These are phyloP conservation scores for Pyrenophora teres DNA, from an alignment of 2,329 filamentous ascomycete genomes.

Conservation along the genomic window DNA sequence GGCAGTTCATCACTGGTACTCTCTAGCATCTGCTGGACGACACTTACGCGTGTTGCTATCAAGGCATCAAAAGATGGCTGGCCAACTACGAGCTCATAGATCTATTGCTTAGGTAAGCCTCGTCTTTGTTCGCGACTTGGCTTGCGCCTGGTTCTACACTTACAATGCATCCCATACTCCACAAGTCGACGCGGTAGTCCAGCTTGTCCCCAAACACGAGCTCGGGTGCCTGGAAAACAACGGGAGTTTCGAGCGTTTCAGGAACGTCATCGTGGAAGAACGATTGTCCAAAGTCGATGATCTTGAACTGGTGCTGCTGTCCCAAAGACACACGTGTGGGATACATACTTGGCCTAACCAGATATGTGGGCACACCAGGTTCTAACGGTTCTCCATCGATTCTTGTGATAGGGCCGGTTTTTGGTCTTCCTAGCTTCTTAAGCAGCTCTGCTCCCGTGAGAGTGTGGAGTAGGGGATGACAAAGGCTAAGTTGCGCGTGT, in stretches of 20 bases:
- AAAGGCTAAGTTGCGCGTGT: slow-evolving; percentile 34
- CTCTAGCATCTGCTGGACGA: slow-evolving; percentile 47
- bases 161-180: slow-evolving; percentile 48
- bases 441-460: slow-evolving; percentile 25
- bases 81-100: slow-evolving; percentile 48
- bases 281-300: slow-evolving; percentile 48
- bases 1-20: slow-evolving; percentile 43
- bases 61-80: slow-evolving; percentile 48
- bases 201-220: slow-evolving; percentile 45
- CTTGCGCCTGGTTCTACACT: slow-evolving; percentile 11
- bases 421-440: slow-evolving; percentile 21
- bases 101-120: too few species aligned
- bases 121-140: too few species aligned
- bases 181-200: slow-evolving; percentile 47
- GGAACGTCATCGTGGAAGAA: slow-evolving; percentile 33
- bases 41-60: slow-evolving; percentile 39
- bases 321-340: background rate
- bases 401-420: slow-evolving; percentile 20
- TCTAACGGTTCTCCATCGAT: slow-evolving; percentile 24
- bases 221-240: slow-evolving; percentile 46
- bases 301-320: slow-evolving; percentile 11
- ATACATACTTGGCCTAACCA: slow-evolving; percentile 20
- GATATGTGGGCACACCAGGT: slow-evolving; percentile 24
- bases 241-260: slow-evolving; percentile 41
- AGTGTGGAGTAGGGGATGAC: slow-evolving; percentile 22